These are phyloP conservation scores for Stagonosporopsis vannaccii DNA, from an alignment of 2,329 filamentous ascomycete genomes.

Conservation along the genomic window DNA sequence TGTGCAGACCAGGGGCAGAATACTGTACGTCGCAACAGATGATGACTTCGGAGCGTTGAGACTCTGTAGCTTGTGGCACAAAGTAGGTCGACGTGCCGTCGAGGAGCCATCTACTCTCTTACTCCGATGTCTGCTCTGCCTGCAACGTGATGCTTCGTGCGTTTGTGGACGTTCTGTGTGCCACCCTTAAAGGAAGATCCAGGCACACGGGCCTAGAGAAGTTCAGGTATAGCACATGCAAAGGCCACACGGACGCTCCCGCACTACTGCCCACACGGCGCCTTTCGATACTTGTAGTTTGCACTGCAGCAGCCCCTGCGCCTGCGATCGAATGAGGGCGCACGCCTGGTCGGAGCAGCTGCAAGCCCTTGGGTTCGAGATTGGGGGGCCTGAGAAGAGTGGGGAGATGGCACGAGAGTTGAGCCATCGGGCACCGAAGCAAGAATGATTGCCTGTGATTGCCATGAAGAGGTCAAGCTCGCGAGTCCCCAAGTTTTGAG, in stretches of 20 bases:
- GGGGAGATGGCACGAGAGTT: background rate
- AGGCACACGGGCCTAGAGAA: too few relatives aligned
- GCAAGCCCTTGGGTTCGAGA: background rate
- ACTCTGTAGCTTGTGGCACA: too few relatives aligned
- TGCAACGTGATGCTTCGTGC: too few relatives aligned
- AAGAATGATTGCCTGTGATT: background rate
- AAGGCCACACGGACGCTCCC: background rate
- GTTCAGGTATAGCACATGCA: too few relatives aligned
- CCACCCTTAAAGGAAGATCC: background rate
- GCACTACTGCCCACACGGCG: background rate
- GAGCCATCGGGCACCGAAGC: background rate
- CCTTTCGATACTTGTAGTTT: background rate
- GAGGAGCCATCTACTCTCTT: too few relatives aligned
- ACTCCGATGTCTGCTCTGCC: too few relatives aligned
- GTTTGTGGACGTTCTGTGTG: too few relatives aligned
- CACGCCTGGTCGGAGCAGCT: background rate
- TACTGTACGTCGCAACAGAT: background rate
- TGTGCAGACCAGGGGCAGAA: background rate
- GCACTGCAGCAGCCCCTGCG: background rate
- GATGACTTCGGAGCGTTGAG: too few relatives aligned
- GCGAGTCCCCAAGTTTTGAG: background rate
- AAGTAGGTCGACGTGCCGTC: too few relatives aligned
- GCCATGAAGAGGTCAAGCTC: background rate
- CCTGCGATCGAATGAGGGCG: background rate
- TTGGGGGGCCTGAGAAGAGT: background rate